phyloP scores from a whole-genome alignment of 371 early-diverging fungal species.

The Mortierella sp. region DNA sequence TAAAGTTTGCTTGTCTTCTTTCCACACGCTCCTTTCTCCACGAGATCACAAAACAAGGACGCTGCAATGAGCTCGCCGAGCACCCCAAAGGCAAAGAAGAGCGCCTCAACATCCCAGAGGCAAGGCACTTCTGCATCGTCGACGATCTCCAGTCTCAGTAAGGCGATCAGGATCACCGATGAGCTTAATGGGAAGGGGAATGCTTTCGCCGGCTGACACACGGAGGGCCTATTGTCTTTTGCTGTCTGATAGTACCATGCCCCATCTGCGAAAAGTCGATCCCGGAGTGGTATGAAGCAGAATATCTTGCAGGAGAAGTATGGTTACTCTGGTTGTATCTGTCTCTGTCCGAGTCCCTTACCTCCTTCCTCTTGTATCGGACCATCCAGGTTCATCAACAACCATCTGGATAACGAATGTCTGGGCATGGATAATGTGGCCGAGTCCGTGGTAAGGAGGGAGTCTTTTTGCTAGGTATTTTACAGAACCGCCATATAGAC shows the following conservation, averaged over 20 bases:
- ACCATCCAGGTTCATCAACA: constrained; percentile 56
- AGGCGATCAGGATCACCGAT: neutral
- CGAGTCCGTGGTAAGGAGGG: constrained; percentile 22
- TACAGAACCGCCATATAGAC: neutral
- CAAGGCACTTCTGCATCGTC: constrained; percentile 11
- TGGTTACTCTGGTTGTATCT: neutral
- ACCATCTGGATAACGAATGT: constrained; percentile 66
- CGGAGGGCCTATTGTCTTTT: neutral
- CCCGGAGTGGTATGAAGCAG: constrained; percentile 54
- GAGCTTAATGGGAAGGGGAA: neutral
- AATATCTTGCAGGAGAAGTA: neutral
- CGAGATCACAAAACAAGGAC: neutral
- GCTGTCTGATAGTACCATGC: constrained; percentile 58
- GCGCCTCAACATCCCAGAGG: constrained; percentile 5
- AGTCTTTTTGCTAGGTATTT: neutral
- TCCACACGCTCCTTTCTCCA: neutral
- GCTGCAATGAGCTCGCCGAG: constrained; percentile 26
- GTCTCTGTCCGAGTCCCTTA: no score
- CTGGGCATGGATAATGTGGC: constrained; percentile 29
- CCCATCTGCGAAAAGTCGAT: constrained; percentile 63
- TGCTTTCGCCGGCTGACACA: neutral
- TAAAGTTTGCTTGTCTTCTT: no score
- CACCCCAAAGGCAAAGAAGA: constrained; percentile 35
- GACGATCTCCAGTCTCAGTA: constrained; percentile 39
- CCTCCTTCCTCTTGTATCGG: neutral